A percentile compares a stretch with the other conserved stretches of the same genome.
Conservation (phyloP, 75 land plant genomes). For the Cryptomeria japonica region DNA sequence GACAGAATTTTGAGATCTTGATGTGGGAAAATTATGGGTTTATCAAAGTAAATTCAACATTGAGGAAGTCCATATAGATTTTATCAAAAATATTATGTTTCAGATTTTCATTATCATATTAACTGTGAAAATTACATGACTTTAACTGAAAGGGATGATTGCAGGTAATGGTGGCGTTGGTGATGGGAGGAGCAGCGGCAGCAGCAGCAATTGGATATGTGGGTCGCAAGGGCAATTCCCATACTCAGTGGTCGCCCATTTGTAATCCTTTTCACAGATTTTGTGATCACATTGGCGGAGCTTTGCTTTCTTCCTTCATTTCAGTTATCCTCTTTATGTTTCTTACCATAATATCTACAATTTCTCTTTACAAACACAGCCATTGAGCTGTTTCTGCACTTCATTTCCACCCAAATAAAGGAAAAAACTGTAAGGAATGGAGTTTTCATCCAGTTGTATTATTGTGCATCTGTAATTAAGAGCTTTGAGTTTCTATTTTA, state of each 20-base stretch:
- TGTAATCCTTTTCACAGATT: constrained; percentile 24
- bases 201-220: constrained; percentile 34
- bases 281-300: constrained; percentile 14
- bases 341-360: background rate
- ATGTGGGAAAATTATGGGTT: too few relatives aligned
- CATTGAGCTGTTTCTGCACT: background rate
- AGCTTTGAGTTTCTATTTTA: too few relatives aligned
- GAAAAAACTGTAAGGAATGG: too few relatives aligned
- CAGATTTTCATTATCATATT: too few relatives aligned
- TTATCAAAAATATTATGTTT: too few relatives aligned
- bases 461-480: too few relatives aligned
- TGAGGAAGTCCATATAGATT: too few relatives aligned
- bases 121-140: too few relatives aligned
- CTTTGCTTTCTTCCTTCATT: background rate
- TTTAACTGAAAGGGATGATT: background rate
- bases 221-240: constrained; percentile 32
- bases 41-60: too few relatives aligned
- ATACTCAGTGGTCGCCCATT: constrained; percentile 32
- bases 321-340: background rate
- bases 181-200: constrained; percentile 20
- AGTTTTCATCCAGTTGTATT: too few relatives aligned
- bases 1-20: too few relatives aligned
- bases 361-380: background rate
- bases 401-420: too few relatives aligned
- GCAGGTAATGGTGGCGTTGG: constrained; percentile 31